Conservation (phyloP, 75 land plant genomes). For the Sequoiadendron giganteum region DNA sequence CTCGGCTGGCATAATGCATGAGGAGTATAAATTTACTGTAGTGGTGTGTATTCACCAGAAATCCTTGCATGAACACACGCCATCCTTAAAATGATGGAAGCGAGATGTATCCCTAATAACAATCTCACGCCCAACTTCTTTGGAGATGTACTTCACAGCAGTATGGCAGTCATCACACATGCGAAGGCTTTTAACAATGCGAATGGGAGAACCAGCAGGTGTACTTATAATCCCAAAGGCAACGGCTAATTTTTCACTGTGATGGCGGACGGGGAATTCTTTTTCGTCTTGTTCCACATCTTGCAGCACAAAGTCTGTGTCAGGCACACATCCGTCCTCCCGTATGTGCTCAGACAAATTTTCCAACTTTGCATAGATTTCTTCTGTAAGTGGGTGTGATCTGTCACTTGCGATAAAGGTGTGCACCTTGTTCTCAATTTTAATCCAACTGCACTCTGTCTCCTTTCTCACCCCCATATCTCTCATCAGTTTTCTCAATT, state of each 20-base stretch:
- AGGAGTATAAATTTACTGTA: not conserved
- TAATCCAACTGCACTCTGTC: slow-evolving; percentile 14
- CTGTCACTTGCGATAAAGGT: slow-evolving; percentile 9
- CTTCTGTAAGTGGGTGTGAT: slow-evolving; percentile 6
- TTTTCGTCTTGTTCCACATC: not conserved
- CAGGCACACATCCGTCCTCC: not conserved
- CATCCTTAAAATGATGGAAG: slow-evolving; percentile 6
- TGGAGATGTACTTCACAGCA: not conserved
- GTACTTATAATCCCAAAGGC: not conserved
- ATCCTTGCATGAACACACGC: not conserved
- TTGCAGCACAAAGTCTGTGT: not conserved
- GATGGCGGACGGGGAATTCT: not conserved
- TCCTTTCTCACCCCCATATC: slow-evolving; percentile 9
- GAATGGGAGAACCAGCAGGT: not conserved
- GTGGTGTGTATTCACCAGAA: not conserved
- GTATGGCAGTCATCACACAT: slow-evolving; percentile 2
- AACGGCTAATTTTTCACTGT: not conserved
- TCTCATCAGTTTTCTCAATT: slow-evolving; percentile 9
- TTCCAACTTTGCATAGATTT: slow-evolving; percentile 9
- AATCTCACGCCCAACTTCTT: not conserved
- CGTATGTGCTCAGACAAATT: not conserved
- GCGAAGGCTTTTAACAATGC: not conserved
- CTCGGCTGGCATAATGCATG: not conserved
- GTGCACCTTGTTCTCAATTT: slow-evolving; percentile 15
- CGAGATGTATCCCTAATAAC: not conserved